phyloP scores from a whole-genome alignment of 2,329 filamentous ascomycete genomes.

The Apiospora sp. region DNA sequence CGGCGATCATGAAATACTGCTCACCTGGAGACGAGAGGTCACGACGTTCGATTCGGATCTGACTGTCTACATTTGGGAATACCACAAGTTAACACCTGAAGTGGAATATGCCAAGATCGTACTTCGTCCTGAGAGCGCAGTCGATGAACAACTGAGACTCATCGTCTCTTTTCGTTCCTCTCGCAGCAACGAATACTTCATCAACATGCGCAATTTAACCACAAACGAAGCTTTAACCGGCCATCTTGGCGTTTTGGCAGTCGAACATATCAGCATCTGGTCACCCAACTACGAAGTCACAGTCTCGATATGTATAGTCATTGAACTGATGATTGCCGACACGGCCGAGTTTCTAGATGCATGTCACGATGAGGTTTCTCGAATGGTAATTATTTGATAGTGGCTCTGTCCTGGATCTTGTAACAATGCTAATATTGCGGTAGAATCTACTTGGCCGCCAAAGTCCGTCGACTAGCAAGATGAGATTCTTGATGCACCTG shows the following conservation, averaged over 20 bases:
- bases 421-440: not conserved
- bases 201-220: not conserved
- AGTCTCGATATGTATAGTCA: not conserved
- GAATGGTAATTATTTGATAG: not conserved
- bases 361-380: not conserved
- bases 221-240: not conserved
- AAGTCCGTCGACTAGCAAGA: not conserved
- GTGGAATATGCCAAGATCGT: not conserved
- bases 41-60: not conserved
- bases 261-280: not conserved
- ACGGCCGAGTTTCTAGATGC: not conserved
- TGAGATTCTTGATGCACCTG: not conserved
- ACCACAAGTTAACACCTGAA: not conserved
- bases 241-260: not conserved
- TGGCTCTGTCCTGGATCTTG: accelerated
- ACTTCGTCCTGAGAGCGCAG: not conserved
- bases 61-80: not conserved
- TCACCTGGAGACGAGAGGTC: not conserved
- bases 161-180: not conserved
- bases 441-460: not conserved
- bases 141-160: not conserved
- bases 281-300: not conserved
- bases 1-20: not conserved
- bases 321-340: not conserved
- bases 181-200: not conserved